phyloP scores from a whole-genome alignment of 345 rosid genomes.

The Euphorbia lathyris region DNA sequence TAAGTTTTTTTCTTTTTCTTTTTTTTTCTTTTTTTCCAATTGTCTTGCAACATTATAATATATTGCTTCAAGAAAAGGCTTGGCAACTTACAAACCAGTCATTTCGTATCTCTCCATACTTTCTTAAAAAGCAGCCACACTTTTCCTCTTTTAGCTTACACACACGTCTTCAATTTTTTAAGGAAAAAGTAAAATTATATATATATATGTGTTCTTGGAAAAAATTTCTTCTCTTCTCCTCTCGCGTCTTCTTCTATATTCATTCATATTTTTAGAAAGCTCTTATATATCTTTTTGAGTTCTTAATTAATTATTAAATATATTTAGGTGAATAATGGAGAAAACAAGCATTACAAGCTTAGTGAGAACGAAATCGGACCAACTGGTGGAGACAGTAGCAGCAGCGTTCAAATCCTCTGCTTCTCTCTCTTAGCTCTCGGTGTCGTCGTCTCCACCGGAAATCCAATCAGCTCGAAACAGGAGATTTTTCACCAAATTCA shows the following conservation, averaged over 20 bases:
- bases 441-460: too few relatives aligned
- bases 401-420: constrained; percentile 85
- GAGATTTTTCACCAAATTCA: too few relatives aligned
- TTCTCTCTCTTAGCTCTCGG: too few relatives aligned
- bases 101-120: not conserved
- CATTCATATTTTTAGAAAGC: too few relatives aligned
- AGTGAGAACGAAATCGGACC: constrained; percentile 79
- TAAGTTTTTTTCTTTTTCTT: too few relatives aligned
- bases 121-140: not conserved
- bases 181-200: not conserved
- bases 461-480: too few relatives aligned
- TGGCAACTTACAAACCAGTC: not conserved
- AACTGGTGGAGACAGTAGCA: constrained; percentile 58
- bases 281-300: not conserved
- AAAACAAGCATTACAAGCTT: constrained; percentile 52
- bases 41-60: too few relatives aligned
- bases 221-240: too few relatives aligned
- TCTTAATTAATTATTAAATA: not conserved
- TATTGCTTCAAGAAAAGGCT: not conserved
- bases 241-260: too few relatives aligned
- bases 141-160: not conserved
- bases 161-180: not conserved
- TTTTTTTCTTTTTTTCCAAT: too few relatives aligned
- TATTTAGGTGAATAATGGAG: constrained; percentile 30
- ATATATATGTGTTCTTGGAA: too few relatives aligned